phyloP scores from a whole-genome alignment of 495 filamentous ascomycete genomes.

The Tetracladium marchalianum region DNA sequence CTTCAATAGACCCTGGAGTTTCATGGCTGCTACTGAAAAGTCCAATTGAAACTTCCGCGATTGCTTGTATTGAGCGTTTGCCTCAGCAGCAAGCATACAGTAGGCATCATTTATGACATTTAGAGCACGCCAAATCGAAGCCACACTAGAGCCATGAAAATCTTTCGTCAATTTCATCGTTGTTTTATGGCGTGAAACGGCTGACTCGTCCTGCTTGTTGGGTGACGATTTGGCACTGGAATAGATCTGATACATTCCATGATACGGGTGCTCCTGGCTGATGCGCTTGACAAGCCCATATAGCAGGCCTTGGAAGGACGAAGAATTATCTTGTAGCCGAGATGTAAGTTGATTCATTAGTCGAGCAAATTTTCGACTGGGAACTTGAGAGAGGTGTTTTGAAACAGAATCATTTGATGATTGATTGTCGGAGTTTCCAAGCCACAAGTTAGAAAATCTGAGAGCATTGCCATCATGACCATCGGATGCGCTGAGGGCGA shows the following conservation, averaged over 20 bases:
- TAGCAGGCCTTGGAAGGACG: constrained; percentile 66
- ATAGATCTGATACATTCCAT: constrained; percentile 94
- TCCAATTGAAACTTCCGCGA: constrained; percentile 54
- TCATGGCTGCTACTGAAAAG: constrained; percentile 42
- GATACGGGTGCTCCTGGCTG: constrained; percentile 86
- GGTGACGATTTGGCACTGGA: constrained; percentile 58
- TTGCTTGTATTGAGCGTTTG: constrained; percentile 46
- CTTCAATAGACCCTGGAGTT: constrained; percentile 45
- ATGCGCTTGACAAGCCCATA: constrained; percentile 64
- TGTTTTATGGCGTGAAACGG: constrained; percentile 60
- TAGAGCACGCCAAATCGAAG: constrained; percentile 53
- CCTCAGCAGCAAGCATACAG: constrained; percentile 59
- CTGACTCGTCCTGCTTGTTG: constrained; percentile 58
- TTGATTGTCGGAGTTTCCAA: constrained; percentile 63
- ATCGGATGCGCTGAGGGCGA: constrained; percentile 73
- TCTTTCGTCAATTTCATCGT: constrained; percentile 53
- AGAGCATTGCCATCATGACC: constrained; percentile 81
- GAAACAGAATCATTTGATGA: constrained; percentile 69
- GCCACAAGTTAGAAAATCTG: constrained; percentile 92
- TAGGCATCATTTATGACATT: constrained; percentile 66
- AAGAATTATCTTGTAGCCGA: constrained; percentile 58
- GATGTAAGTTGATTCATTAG: constrained; percentile 96
- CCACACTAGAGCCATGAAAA: constrained; percentile 37
- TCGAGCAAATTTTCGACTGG: constrained; percentile 82
- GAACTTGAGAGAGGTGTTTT: constrained; percentile 58